phyloP scores from a whole-genome alignment of 2,329 filamentous ascomycete genomes.

The Neofusicoccum parvum region DNA sequence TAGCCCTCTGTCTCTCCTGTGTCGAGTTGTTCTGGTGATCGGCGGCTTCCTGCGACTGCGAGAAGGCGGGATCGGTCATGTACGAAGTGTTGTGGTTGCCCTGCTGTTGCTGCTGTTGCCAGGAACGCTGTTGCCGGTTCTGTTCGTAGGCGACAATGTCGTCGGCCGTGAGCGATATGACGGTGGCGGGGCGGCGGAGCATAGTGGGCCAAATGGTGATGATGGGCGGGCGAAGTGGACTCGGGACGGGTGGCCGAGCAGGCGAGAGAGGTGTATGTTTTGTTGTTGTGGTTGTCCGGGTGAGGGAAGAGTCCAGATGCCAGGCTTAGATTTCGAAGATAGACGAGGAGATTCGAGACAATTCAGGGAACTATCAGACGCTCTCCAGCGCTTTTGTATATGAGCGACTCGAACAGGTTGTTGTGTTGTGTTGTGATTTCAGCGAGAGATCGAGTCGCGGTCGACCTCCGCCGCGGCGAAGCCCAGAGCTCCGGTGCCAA shows the following conservation, averaged over 20 bases:
- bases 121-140: conserved; percentile 47
- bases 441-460: too few species aligned
- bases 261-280: neutral
- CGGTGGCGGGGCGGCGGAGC: conserved; percentile 69
- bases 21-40: conserved; percentile 5
- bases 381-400: too few species aligned
- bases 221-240: neutral
- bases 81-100: conserved; percentile 10
- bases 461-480: neutral
- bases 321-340: too few species aligned
- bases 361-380: too few species aligned
- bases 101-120: conserved; percentile 28
- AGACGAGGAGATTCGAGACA: too few species aligned
- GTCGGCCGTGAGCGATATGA: conserved; percentile 67
- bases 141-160: conserved; percentile 73
- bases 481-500: conserved; percentile 2
- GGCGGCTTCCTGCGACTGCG: conserved; percentile 10
- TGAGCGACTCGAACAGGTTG: too few species aligned
- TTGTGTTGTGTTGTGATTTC: too few species aligned
- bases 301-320: too few species aligned
- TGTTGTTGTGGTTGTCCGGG: too few species aligned
- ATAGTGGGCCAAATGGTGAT: conserved; percentile 43
- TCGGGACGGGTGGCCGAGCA: neutral
- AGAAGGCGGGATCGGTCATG: conserved; percentile 21
- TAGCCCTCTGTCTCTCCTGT: neutral